A percentile compares a stretch with the other conserved stretches of the same genome.
Conservation (phyloP, 805 yeast genomes). For the Metschnikowia reukaufii region DNA sequence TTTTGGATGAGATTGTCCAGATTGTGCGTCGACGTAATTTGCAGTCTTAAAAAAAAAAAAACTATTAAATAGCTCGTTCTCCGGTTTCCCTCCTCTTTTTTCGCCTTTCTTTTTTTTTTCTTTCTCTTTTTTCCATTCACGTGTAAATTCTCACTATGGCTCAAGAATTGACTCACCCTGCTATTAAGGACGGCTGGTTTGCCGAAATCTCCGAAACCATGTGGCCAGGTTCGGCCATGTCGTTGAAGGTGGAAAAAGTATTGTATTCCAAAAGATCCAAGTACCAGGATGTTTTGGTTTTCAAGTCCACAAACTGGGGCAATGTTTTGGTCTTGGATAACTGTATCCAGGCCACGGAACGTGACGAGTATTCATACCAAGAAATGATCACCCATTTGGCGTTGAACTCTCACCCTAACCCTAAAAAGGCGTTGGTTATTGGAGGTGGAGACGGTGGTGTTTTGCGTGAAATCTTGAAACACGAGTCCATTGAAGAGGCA, state of each 20-base stretch:
- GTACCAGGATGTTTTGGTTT: slow-evolving; percentile 92
- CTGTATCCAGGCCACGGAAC: slow-evolving; percentile 93
- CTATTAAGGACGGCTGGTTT: slow-evolving; percentile 89
- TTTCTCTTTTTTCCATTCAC: background rate
- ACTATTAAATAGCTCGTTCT: background rate
- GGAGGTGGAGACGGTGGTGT: slow-evolving; percentile 99
- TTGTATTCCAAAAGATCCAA: slow-evolving; percentile 81
- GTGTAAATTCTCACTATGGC: slow-evolving; percentile 2
- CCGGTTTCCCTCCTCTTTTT: background rate
- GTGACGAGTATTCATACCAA: slow-evolving; percentile 97
- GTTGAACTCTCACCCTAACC: slow-evolving; percentile 89
- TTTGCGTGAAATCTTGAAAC: slow-evolving; percentile 90
- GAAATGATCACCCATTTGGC: slow-evolving; percentile 98
- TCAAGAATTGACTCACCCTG: slow-evolving; percentile 51
- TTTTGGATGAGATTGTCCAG: background rate
- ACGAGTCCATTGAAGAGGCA: slow-evolving; percentile 81
- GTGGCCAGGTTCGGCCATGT: slow-evolving; percentile 99
- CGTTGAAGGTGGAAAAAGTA: slow-evolving; percentile 81
- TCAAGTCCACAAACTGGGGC: slow-evolving; percentile 91
- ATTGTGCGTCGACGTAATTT: slow-evolving; percentile 1
- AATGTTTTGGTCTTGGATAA: slow-evolving; percentile 93
- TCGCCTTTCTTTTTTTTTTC: background rate
- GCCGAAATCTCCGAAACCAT: slow-evolving; percentile 90
- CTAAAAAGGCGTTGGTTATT: slow-evolving; percentile 88
- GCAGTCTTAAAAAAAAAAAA: slow-evolving; percentile 1